phyloP scores from a whole-genome alignment of 768 basidiomycete species.

The Agaricus blazei region DNA sequence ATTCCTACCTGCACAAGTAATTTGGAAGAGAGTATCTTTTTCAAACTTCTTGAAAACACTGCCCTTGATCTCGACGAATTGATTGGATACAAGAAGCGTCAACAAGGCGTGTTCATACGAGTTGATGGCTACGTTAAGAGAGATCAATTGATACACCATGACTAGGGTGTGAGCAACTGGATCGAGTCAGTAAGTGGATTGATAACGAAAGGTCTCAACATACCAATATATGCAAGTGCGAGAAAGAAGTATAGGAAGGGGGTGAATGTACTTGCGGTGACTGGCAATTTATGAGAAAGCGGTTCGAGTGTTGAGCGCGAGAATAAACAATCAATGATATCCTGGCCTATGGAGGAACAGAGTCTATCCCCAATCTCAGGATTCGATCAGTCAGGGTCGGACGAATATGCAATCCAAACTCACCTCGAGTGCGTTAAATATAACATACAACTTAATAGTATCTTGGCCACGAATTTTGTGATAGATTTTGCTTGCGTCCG shows the following conservation, averaged over 20 bases:
- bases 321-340: slow-evolving; percentile 94
- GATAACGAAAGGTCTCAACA: slow-evolving; percentile 18
- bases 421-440: slow-evolving; percentile 98
- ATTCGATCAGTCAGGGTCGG: background rate
- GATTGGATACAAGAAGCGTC: slow-evolving; percentile 92
- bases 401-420: slow-evolving; percentile 16
- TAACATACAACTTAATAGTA: slow-evolving; percentile 97
- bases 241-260: slow-evolving; percentile 83
- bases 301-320: slow-evolving; percentile 85
- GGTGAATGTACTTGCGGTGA: slow-evolving; percentile 63
- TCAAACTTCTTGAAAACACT: slow-evolving; percentile 99
- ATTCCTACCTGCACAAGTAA: slow-evolving; percentile 85
- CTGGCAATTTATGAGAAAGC: slow-evolving; percentile 55
- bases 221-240: slow-evolving; percentile 79
- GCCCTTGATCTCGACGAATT: slow-evolving; percentile 99
- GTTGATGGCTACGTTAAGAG: slow-evolving; percentile 96
- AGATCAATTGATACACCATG: slow-evolving; percentile 92
- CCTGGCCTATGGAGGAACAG: slow-evolving; percentile 95
- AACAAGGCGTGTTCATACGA: slow-evolving; percentile 95
- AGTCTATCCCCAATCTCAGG: slow-evolving; percentile 87
- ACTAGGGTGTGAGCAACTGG: slow-evolving; percentile 87
- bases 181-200: background rate
- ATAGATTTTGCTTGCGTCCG: slow-evolving; percentile 97
- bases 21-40: slow-evolving; percentile 97
- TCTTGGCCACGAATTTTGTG: slow-evolving; percentile 97